These are phyloP conservation scores for Vaccinium macrocarpon DNA, from an alignment of 148 eudicot species.

Conservation along the genomic window DNA sequence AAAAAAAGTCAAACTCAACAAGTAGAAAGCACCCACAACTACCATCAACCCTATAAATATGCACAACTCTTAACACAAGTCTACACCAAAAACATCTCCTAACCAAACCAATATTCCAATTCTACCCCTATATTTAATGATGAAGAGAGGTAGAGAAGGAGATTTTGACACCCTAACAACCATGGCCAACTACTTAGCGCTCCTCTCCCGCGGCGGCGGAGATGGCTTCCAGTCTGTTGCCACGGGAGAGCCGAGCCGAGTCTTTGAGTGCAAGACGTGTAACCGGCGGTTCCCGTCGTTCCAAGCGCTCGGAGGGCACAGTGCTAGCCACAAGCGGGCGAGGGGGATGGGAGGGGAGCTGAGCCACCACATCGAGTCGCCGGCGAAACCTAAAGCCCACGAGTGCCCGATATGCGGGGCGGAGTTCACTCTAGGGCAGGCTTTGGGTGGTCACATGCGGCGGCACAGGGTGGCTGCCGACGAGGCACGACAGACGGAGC, in stretches of 20 bases:
- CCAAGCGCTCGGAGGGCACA: constrained; percentile 58
- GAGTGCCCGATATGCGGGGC: constrained; percentile 47
- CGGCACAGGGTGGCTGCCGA: constrained; percentile 29
- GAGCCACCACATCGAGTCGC: not conserved
- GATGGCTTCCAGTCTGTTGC: not conserved
- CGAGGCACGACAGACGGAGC: not conserved
- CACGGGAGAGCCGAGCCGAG: not conserved
- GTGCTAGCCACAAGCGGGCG: constrained; percentile 61
- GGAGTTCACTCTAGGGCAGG: constrained; percentile 46
- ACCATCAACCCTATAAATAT: not conserved
- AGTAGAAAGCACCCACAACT: not conserved
- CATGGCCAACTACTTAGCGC: constrained; percentile 45
- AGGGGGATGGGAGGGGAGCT: constrained; percentile 9
- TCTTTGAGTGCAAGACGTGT: constrained; percentile 63
- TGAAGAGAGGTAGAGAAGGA: constrained; percentile 48
- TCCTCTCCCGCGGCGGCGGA: constrained; percentile 22
- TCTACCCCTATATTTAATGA: constrained; percentile 10
- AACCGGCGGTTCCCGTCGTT: constrained; percentile 49
- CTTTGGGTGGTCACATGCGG: constrained; percentile 51
- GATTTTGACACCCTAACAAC: constrained; percentile 23
- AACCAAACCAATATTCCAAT: not conserved
- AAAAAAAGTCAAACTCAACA: not conserved
- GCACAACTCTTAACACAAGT: not conserved
- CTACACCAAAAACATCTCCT: not conserved
- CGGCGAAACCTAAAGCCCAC: constrained; percentile 30